Evolutionary conservation across 108 stramenopile genomes (phyloP), one percentile per base, ranked within the genome.

Genomic region (Chaetoceros tenuissimus): DNA sequence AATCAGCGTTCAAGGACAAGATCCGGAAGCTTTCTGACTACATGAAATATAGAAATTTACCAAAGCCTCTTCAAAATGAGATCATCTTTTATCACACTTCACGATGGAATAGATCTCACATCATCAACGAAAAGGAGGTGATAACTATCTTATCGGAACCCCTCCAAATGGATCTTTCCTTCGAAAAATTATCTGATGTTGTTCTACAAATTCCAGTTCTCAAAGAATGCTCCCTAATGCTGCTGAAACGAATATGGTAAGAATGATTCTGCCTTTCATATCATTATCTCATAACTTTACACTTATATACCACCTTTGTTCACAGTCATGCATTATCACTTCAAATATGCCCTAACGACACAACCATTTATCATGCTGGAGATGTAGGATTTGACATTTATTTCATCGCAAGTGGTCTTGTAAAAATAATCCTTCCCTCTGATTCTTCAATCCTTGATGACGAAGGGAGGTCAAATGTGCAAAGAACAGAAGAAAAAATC

Each of bases 361-460:
- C 40, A 3, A 45, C 51, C 22, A 63, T 81, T 56, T 80, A 80
- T 67, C 50, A 44, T 18, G 71, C 58, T 13, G 80, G 80, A 23
- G 75, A 81, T 51, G 59, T 77, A 3, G 80, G 80, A 3, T 74
- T 64, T 64, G 70, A 77, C 45, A 51, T 81, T 24, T 74, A 67
- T 51, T 76, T 81, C 46, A 67, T 81, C 20, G 51, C 26, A 8
- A 51, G 50, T 22, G 80, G 80, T n/a, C 26, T 64, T 17, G 67
- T 80, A 13, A 28, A 46, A 19, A 51, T 77, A 30, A 0, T 21
- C 24, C 46, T 74, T 26, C 74, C 75, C 46, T 25, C n/a, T 48
- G 73, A 80, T 57, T n/a, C 53, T 27, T 50, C 64, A 21, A 65
- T 67, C 31, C 47, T 80, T 18, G 79, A 80, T 55, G 45, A 68